Evolutionary conservation across 306 rosid genomes (phyloP), one percentile per base, ranked within the genome.

Genomic region (Erythrophleum fordii): DNA sequence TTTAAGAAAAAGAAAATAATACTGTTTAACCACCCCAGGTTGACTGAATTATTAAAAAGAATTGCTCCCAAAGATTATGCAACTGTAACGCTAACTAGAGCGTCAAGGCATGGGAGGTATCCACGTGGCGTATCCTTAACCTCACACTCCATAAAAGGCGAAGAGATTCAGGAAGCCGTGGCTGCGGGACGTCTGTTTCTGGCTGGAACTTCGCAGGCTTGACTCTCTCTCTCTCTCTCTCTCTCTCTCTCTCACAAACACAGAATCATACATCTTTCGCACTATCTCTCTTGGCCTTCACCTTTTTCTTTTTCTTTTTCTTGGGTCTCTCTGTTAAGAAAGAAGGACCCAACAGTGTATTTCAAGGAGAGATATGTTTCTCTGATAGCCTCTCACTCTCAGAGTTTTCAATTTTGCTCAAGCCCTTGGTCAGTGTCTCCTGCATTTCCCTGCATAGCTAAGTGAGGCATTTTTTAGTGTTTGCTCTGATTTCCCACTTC

Each of bases 51-150:
- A 31, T 1, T 1, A 31, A 39, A 39, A 39, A 39, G 6, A 4
- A 39, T 39, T 39, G 4, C n/a, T n/a, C n/a, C n/a, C n/a, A n/a
- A n/a, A n/a, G n/a, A n/a, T n/a, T n/a, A n/a, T n/a, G n/a, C 59
- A 8, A 53, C 26, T 2, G 59, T 7, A 48, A 16, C 6, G 0
- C 6, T 16, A 56, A 76, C 68, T 11, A 14, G 31, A 10, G 28
- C 75, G 66, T 60, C 42, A 65, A 42, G 94, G 89, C 83, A 79
- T 78, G 78, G 11, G 37, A 73, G 37, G 73, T 26, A 75, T 64
- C 73, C 81, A 91, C 98, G 94, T 90, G 94, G 92, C 82, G 11
- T 10, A 6, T 78, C 66, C 69, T 59, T 22, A 29, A 48, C 98
- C 98, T 88, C 78, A 60, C 72, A 72, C 59, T 45, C 25, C 44